Base-by-base conservation (phyloP, 2,329 filamentous ascomycete genomes). In the Scedosporium apiospermum region DNA sequence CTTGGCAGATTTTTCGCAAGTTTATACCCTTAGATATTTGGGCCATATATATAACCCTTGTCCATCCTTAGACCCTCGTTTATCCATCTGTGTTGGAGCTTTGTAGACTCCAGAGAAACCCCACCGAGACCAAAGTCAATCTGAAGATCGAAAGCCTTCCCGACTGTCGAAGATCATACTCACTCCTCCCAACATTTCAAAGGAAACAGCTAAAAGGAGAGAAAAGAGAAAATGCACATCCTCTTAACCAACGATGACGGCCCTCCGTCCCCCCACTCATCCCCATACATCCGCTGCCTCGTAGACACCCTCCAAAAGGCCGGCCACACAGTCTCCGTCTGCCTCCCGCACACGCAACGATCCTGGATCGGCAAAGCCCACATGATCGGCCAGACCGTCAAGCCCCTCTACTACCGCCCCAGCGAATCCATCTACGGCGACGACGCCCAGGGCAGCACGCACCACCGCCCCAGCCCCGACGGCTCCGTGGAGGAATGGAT, bases 361-460 rank as follows among this genome's bases (percentile, higher is more conserved):
- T 96, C 92, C 63, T 99, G 95, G 95, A 98, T 99, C 70, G 93
- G 93, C 69, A 99, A 99, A 80, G 95, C 95, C 2, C 95, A 98
- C 75, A 90, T 98, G 71, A 92, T 98, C 69, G 93, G 93, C 63
- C 88, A 93, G 73, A 89, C 90, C 9, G 84, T 96, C 65, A 91
- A 88, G 72, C 92, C 92, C 7, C 82, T 85, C 30, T 96, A 96
- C 78, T 96, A 92, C 78, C 88, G 88, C 1, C 83, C 83, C 14
- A 79, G 73, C n/a, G 65, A 72, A 44, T 72, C 72, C 16, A 71
- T 75, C 30, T 74, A 78, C 65, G 74, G 74, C 60, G 75, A 74
- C 30, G 73, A 75, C 60, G 70, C 76, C 61, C 86, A 90, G 65
- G 89, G 89, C 62, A 87, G 85, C 16, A 86, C 82, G 55, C 87